Conservation (phyloP, 306 rosid genomes). For the Vicia sativa region DNA sequence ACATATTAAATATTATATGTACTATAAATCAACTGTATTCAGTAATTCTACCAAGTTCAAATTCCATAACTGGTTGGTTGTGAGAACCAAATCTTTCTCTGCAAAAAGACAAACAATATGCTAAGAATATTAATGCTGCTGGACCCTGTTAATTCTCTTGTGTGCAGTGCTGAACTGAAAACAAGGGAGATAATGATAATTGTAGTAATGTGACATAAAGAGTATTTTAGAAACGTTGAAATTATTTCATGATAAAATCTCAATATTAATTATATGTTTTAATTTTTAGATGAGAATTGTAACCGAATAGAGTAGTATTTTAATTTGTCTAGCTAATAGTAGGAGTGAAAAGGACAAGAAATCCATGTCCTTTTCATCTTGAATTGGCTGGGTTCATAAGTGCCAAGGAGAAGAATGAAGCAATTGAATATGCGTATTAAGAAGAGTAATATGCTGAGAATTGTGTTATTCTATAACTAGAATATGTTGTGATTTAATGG, state of each 20-base stretch:
- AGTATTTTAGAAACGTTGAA: too few species aligned
- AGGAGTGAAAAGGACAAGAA: conserved; percentile 15
- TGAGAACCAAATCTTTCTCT: neutral
- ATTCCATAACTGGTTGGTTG: neutral
- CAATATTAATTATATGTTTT: neutral
- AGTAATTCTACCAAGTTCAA: neutral
- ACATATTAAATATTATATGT: conserved; percentile 30
- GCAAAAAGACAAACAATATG: neutral
- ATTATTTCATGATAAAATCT: too few species aligned
- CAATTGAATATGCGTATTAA: neutral
- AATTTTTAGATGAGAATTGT: neutral
- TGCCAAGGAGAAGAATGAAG: conserved; percentile 3
- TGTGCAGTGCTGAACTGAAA: neutral
- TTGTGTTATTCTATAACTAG: too few species aligned
- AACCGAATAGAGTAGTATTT: neutral
- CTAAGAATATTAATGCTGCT: conserved; percentile 1
- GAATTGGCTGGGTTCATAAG: neutral
- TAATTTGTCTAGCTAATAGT: neutral
- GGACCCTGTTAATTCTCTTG: neutral
- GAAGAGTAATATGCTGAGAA: conserved; percentile 1
- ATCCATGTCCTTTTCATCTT: neutral
- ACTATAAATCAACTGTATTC: neutral
- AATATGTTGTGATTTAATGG: too few species aligned
- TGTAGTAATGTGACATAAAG: too few species aligned
- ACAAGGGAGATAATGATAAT: neutral